These are phyloP conservation scores for Zhuliangozyma parablackwelliae DNA, from an alignment of 1,139 yeast genomes.

Conservation along the genomic window DNA sequence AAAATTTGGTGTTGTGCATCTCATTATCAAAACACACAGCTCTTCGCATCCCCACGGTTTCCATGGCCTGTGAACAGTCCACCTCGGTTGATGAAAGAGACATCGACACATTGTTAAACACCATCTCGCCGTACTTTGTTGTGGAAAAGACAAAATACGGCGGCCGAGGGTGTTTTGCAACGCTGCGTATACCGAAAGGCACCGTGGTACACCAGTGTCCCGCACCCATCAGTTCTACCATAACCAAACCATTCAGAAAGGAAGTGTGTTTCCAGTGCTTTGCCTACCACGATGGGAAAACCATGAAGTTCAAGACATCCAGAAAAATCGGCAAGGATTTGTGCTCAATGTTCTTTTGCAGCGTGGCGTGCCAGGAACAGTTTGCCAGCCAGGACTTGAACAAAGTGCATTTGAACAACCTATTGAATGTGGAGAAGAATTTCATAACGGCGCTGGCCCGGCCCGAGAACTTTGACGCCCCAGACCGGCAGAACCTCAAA, in stretches of 20 bases:
- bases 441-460: constrained; percentile 20
- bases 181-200: constrained; percentile 30
- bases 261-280: constrained; percentile 63
- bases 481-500: constrained; percentile 13
- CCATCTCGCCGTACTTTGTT: constrained; percentile 27
- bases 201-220: constrained; percentile 38
- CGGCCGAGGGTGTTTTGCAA: constrained; percentile 66
- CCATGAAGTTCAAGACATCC: constrained; percentile 36
- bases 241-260: constrained; percentile 54
- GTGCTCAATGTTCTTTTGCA: constrained; percentile 55
- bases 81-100: constrained; percentile 7
- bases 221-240: constrained; percentile 44
- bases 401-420: constrained; percentile 16
- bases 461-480: constrained; percentile 15
- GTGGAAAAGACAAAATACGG: constrained; percentile 47
- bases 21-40: too few relatives aligned
- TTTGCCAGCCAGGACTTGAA: constrained; percentile 31
- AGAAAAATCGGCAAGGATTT: constrained; percentile 51
- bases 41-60: too few relatives aligned
- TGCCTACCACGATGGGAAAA: constrained; percentile 44
- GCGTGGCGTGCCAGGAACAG: constrained; percentile 35
- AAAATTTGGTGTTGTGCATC: too few relatives aligned
- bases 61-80: constrained; percentile 4
- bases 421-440: constrained; percentile 25
- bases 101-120: constrained; percentile 7